Conservation (phyloP, 768 basidiomycete species). For the Bullera alba region DNA sequence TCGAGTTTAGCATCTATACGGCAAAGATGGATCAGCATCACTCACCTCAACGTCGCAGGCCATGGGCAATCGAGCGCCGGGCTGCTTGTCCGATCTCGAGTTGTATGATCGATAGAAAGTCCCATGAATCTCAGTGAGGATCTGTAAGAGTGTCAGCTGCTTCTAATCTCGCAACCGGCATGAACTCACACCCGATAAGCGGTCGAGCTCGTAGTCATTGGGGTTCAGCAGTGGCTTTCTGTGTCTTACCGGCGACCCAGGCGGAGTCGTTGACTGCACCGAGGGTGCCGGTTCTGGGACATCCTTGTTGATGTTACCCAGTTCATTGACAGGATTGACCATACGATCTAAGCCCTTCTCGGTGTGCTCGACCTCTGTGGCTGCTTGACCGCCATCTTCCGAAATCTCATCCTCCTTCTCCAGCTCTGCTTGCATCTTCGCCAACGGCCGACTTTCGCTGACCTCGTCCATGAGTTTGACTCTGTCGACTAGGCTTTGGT, state of each 20-base stretch:
- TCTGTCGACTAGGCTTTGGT: constrained; percentile 61
- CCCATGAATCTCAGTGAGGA: constrained; percentile 71
- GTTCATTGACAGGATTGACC: too few species aligned
- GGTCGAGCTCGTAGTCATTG: constrained; percentile 71
- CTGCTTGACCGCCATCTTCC: background rate
- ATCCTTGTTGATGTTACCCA: too few species aligned
- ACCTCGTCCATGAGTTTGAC: constrained; percentile 73
- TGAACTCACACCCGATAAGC: too few species aligned
- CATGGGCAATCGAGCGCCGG: constrained; percentile 25
- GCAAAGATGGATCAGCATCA: background rate
- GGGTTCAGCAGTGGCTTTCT: constrained; percentile 68
- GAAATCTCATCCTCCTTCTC: constrained; percentile 21
- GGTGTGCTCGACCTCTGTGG: constrained; percentile 51
- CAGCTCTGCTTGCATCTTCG: constrained; percentile 67
- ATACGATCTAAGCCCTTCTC: background rate
- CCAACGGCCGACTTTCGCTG: constrained; percentile 75
- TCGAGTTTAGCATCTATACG: constrained; percentile 25
- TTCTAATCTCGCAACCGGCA: too few species aligned
- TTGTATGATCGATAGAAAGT: constrained; percentile 31
- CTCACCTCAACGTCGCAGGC: constrained; percentile 69
- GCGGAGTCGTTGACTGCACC: background rate
- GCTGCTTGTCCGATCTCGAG: background rate
- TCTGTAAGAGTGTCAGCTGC: too few species aligned
- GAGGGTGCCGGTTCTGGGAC: background rate
- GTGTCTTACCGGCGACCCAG: background rate